These are phyloP conservation scores for Plasmodium fragile DNA, from an alignment of 169 alveolate species.

Conservation along the genomic window DNA sequence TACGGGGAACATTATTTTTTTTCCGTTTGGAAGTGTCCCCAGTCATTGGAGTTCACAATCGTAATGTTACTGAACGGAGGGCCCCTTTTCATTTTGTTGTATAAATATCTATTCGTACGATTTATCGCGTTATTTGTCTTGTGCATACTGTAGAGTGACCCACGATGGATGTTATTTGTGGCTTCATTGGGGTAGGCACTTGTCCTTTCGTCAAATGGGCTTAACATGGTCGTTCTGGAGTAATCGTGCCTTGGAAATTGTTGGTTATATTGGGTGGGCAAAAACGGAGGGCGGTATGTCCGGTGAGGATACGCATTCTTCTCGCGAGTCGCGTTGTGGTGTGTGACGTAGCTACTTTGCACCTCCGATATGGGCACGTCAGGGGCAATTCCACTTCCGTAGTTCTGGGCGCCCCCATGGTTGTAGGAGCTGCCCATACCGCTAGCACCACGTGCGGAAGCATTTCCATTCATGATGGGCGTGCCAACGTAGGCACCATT, in stretches of 20 bases:
- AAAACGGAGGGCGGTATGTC: background rate
- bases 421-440: background rate
- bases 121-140: background rate
- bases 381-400: background rate
- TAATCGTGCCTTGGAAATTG: background rate
- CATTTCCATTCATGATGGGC: conserved; percentile 1
- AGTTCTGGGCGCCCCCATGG: background rate
- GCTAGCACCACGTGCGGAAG: background rate
- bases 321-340: background rate
- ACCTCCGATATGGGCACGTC: background rate
- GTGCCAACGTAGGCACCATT: background rate
- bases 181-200: background rate
- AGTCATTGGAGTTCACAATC: background rate
- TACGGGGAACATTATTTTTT: background rate
- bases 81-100: conserved; percentile 20
- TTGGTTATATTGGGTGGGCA: background rate
- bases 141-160: background rate
- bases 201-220: background rate
- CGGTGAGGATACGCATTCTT: background rate
- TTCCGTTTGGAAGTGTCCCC: background rate
- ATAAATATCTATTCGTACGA: background rate
- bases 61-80: background rate
- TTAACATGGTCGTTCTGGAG: background rate
- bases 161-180: background rate
- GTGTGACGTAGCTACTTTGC: background rate